These are phyloP conservation scores for Neobulgaria alba DNA, from an alignment of 2,329 filamentous ascomycete species.

Conservation along the genomic window DNA sequence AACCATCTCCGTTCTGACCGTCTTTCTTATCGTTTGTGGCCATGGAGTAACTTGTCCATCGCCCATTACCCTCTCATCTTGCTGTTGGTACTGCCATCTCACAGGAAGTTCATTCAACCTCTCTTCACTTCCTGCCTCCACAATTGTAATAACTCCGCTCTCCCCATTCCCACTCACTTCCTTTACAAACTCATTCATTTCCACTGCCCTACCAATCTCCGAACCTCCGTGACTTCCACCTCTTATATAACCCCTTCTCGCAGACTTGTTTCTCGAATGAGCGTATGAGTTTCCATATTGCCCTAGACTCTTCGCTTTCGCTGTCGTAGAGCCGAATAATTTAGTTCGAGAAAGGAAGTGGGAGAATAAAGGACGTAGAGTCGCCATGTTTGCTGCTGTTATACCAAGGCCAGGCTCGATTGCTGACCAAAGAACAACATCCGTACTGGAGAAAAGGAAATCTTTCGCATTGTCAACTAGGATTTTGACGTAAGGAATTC, in stretches of 20 bases:
- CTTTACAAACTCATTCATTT: neutral
- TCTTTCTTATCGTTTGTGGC: neutral
- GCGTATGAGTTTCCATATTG: neutral
- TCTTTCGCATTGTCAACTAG: slow-evolving; percentile 13
- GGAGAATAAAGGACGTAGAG: slow-evolving; percentile 18
- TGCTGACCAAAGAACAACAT: slow-evolving; percentile 24
- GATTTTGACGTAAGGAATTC: slow-evolving; percentile 22
- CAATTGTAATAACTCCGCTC: neutral
- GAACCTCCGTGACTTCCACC: neutral
- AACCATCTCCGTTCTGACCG: neutral
- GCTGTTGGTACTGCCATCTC: neutral
- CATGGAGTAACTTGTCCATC: neutral
- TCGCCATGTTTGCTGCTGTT: slow-evolving; percentile 17
- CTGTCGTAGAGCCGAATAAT: neutral
- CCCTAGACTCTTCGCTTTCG: neutral
- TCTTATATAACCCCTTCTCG: slow-evolving; percentile 1
- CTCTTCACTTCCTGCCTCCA: neutral
- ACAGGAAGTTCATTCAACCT: neutral
- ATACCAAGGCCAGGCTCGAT: slow-evolving; percentile 20
- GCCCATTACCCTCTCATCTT: neutral
- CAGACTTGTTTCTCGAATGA: neutral
- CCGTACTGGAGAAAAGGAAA: slow-evolving; percentile 20
- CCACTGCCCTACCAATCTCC: neutral
- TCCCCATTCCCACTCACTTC: neutral
- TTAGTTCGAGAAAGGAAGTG: slow-evolving; percentile 5